phyloP scores from a whole-genome alignment of 1,139 yeast species.

The Saccharomyces pastorianus region DNA sequence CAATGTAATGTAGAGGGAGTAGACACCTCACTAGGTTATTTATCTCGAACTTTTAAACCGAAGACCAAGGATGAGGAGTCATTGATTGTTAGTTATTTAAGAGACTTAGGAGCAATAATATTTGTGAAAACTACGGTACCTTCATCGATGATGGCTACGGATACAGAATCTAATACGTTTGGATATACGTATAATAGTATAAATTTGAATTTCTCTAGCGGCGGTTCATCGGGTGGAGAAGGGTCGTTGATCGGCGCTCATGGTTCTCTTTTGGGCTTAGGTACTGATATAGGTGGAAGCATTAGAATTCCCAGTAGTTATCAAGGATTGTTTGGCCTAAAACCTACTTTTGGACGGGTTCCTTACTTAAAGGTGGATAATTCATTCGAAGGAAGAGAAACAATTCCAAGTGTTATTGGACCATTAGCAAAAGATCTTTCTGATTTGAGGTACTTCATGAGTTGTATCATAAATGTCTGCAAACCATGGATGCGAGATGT shows the following conservation, averaged over 20 bases:
- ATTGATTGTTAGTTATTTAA: slow-evolving; percentile 37
- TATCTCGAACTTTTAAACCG: slow-evolving; percentile 32
- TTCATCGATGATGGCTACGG: slow-evolving; percentile 47
- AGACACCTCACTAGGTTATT: slow-evolving; percentile 41
- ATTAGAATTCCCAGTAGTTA: slow-evolving; percentile 51
- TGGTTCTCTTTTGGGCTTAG: slow-evolving; percentile 46
- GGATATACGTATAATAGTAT: slow-evolving; percentile 45
- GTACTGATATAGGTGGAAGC: slow-evolving; percentile 61
- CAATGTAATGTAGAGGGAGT: slow-evolving; percentile 43
- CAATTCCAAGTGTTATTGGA: slow-evolving; percentile 48
- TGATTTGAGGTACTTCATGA: slow-evolving; percentile 58
- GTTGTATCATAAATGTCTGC: slow-evolving; percentile 39
- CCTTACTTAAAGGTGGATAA: slow-evolving; percentile 46
- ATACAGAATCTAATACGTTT: slow-evolving; percentile 39
- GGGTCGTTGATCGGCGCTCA: slow-evolving; percentile 45
- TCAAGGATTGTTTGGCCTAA: slow-evolving; percentile 47
- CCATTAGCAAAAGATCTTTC: slow-evolving; percentile 52
- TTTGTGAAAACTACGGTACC: slow-evolving; percentile 54
- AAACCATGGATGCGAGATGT: slow-evolving; percentile 53
- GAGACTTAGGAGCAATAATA: slow-evolving; percentile 46
- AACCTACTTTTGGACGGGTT: slow-evolving; percentile 42
- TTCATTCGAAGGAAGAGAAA: slow-evolving; percentile 50
- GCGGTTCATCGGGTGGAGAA: slow-evolving; percentile 61
- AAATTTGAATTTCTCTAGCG: slow-evolving; percentile 40
- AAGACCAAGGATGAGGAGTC: slow-evolving; percentile 34